These are phyloP conservation scores for Penicillium flavigenum DNA, from an alignment of 495 filamentous ascomycete genomes.

Conservation along the genomic window DNA sequence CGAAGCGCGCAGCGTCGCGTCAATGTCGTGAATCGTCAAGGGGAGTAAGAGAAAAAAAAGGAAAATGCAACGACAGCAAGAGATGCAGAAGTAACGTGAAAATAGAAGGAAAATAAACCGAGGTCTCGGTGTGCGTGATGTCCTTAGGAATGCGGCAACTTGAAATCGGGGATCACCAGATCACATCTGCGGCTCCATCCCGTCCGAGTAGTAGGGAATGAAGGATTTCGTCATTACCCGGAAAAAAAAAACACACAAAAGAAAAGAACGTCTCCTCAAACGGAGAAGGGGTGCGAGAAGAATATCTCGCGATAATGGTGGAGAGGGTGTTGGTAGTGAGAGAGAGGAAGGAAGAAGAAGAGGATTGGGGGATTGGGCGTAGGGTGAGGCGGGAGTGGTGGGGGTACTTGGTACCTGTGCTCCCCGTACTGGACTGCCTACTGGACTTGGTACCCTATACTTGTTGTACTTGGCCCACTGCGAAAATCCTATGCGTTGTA, in stretches of 20 bases:
- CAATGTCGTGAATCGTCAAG: constrained; percentile 42
- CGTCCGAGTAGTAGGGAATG: constrained; percentile 20
- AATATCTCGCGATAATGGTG: constrained; percentile 16
- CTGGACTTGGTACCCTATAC: constrained; percentile 17
- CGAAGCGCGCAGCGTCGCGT: constrained; percentile 32
- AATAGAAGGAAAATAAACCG: constrained; percentile 18
- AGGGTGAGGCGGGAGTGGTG: constrained; percentile 18
- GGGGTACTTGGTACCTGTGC: constrained; percentile 20
- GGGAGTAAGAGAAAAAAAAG: constrained; percentile 17
- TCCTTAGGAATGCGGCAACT: constrained; percentile 34
- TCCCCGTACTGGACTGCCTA: not conserved
- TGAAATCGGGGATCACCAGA: constrained; percentile 29
- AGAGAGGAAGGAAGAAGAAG: constrained; percentile 17
- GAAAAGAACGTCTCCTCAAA: constrained; percentile 22
- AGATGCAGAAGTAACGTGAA: constrained; percentile 21
- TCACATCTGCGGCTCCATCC: constrained; percentile 35
- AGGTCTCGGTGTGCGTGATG: constrained; percentile 16
- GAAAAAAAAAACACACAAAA: constrained; percentile 23
- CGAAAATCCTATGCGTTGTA: constrained; percentile 22
- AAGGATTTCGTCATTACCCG: constrained; percentile 26
- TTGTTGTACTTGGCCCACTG: constrained; percentile 13
- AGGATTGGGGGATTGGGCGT: constrained; percentile 22
- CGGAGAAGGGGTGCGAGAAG: constrained; percentile 17
- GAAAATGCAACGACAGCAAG: constrained; percentile 36
- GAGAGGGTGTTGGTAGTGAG: constrained; percentile 17